A percentile compares a stretch with the other conserved stretches of the same genome.
phyloP scores from a whole-genome alignment of 129 eudicot species.

The Ambrosia trifida region DNA sequence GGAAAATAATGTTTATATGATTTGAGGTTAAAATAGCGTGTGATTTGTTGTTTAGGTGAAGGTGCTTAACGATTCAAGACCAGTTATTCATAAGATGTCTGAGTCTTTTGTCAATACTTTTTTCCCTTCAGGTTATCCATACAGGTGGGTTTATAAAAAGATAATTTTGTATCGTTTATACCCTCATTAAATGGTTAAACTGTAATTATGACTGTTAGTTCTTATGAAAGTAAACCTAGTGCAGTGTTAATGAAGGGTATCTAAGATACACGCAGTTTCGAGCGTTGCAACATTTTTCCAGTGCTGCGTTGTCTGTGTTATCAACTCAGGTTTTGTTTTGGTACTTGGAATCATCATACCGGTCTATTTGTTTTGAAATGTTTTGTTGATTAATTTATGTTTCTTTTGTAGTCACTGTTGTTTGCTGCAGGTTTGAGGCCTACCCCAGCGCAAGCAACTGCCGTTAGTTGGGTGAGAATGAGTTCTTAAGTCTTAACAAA shows the following conservation, averaged over 20 bases:
- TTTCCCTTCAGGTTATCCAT: conserved; percentile 94
- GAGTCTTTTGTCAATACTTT: conserved; percentile 82
- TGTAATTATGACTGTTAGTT: neutral
- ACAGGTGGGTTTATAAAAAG: conserved; percentile 52
- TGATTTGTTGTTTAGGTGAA: conserved; percentile 48
- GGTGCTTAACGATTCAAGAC: conserved; percentile 72
- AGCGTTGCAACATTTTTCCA: conserved; percentile 81
- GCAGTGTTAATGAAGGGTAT: conserved; percentile 96
- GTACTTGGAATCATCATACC: conserved; percentile 12
- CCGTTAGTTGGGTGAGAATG: conserved; percentile 88
- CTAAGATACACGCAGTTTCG: conserved; percentile 92
- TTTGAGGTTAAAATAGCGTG: neutral
- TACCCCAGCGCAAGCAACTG: conserved; percentile 98
- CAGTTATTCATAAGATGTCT: conserved; percentile 54
- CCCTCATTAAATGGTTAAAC: neutral
- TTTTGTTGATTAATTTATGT: conserved; percentile 22
- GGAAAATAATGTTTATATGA: too few relatives aligned
- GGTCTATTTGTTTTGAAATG: neutral
- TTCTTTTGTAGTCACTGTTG: conserved; percentile 79
- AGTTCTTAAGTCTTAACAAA: conserved; percentile 24
- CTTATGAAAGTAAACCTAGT: conserved; percentile 24
- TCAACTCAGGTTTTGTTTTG: conserved; percentile 81
- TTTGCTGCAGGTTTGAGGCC: conserved; percentile 99
- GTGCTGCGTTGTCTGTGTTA: conserved; percentile 89
- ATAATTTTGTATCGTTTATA: neutral